Percentiles rank a stretch among this genome's conserved stretches.
Evolutionary conservation across 2,329 filamentous ascomycete species (phyloP).

Genomic region (Claviceps sp.): DNA sequence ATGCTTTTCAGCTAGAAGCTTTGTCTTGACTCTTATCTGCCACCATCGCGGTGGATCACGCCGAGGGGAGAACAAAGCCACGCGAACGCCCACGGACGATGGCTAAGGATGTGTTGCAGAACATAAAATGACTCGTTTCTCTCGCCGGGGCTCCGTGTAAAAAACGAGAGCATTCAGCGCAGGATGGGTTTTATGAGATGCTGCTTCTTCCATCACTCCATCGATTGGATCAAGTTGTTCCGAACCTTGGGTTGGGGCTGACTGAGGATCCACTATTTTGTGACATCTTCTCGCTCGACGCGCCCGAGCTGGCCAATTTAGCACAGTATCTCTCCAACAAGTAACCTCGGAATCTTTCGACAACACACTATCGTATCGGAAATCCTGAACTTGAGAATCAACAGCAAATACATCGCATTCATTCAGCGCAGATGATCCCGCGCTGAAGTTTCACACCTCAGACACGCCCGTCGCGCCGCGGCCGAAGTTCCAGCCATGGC

Average conservation of each 20-base stretch:
- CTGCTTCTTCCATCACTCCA: background rate
- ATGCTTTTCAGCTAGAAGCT: too few relatives aligned
- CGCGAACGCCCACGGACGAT: background rate
- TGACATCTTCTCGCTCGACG: background rate
- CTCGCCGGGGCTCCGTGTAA: background rate
- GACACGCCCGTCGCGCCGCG: background rate
- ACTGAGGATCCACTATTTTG: background rate
- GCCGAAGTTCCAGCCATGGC: constrained; percentile 15
- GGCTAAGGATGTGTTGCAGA: background rate
- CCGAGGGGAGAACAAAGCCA: background rate
- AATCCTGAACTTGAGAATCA: background rate
- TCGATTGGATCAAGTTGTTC: background rate
- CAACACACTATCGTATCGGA: background rate
- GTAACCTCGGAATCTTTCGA: background rate
- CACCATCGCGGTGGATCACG: background rate
- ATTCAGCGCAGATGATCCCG: background rate
- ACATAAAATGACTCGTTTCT: background rate
- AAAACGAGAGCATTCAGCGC: background rate
- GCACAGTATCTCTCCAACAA: background rate
- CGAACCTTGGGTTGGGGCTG: background rate
- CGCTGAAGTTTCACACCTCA: background rate
- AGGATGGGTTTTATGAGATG: background rate
- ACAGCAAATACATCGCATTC: background rate
- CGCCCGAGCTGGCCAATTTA: background rate
- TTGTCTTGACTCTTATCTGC: background rate